Base-by-base conservation (phyloP, 768 basidiomycete genomes). In the Leucogyrophana mollusca region DNA sequence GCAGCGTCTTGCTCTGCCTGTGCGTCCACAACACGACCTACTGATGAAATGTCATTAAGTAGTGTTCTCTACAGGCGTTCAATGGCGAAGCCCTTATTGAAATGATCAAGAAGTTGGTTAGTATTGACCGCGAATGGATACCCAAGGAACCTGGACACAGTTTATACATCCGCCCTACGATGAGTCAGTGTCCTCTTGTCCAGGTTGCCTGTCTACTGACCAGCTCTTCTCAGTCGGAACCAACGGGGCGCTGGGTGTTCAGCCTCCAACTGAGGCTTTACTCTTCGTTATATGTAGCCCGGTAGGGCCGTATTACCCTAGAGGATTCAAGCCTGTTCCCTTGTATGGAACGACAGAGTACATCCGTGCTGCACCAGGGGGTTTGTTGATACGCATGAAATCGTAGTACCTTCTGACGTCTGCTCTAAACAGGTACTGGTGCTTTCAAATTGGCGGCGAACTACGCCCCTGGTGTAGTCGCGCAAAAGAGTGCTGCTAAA, bases 301-400 rank as follows among this genome's bases (percentile, higher is more conserved):
- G 10, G 74, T 73, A 11, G 90, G 91, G 21, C 90, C 91, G 3
- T 94, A 90, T 64, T 94, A 86, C 58, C 80, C 86, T 0, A 71
- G 82, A 23, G 92, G 92, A 10, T 94, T 94, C 77, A 94, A 94
- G 66, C 91, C 93, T 20, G 80, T 95, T 39, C 80, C 89, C n/a
- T 74, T 94, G 41, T 83, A 90, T 46, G 93, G 76, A 41, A 91
- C 90, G 1, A 89, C 87, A 1, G 81, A 90, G 58, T 85, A 81
- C 58, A 83, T 90, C 33, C 86, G 93, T 37, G 91, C 93, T 4
- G 81, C 84, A 37, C 90, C 90, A 4, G 92, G 93, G 55, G 93
- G 93, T 79, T 35, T 1, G 54, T 49, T 1, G 22, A 36, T n/a
- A 21, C 4, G 5, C 47, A 10, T 18, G 17, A 22, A 32, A 13